A percentile compares a stretch with the other conserved stretches of the same genome.
phyloP scores from a whole-genome alignment of 2,329 filamentous ascomycete species.

The Chaetoscypha palmicola region DNA sequence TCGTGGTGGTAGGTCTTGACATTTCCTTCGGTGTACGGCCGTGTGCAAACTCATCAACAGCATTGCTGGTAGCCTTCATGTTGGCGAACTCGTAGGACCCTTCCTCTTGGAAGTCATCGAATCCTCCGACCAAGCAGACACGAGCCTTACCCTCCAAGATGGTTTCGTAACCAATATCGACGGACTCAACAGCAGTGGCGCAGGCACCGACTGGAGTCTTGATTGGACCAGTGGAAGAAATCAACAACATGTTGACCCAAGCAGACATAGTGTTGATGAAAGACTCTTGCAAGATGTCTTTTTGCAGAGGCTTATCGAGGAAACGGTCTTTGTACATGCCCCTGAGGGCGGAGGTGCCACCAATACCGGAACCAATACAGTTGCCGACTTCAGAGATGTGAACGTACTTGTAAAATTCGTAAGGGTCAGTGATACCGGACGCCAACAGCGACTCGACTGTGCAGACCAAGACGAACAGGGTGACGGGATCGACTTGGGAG shows the following conservation, averaged over 20 bases:
- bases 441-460: constrained; percentile 87
- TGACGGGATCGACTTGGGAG: constrained; percentile 92
- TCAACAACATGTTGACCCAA: constrained; percentile 98
- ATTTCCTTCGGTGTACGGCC: constrained; percentile 94
- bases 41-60: constrained; percentile 90
- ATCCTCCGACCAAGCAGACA: constrained; percentile 95
- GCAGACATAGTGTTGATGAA: constrained; percentile 99
- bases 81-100: constrained; percentile 99
- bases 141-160: constrained; percentile 98
- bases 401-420: constrained; percentile 99
- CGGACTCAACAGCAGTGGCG: constrained; percentile 91
- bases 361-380: constrained; percentile 97
- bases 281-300: constrained; percentile 97
- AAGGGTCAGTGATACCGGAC: constrained; percentile 94
- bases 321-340: constrained; percentile 98
- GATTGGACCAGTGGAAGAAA: constrained; percentile 96
- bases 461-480: constrained; percentile 88
- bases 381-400: constrained; percentile 97
- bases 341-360: constrained; percentile 82
- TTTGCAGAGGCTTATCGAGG: constrained; percentile 94
- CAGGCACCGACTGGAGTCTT: constrained; percentile 98
- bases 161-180: constrained; percentile 97
- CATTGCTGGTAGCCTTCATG: constrained; percentile 99
- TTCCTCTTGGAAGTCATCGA: constrained; percentile 98
- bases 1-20: constrained; percentile 96